These are phyloP conservation scores for Pezicula rhizophila DNA, from an alignment of 2,329 filamentous ascomycete genomes.

Conservation along the genomic window DNA sequence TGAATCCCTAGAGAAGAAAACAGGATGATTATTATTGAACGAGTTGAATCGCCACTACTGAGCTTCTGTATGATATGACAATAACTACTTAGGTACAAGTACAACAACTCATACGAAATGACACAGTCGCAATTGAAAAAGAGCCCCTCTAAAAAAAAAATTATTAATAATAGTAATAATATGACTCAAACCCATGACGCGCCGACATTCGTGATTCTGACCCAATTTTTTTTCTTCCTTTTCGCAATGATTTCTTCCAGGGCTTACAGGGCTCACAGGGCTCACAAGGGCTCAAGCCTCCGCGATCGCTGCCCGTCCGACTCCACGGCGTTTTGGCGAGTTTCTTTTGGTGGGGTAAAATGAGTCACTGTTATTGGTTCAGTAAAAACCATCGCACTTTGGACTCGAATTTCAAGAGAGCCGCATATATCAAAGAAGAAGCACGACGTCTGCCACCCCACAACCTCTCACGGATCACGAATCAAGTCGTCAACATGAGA, in stretches of 20 bases:
- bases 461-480: not conserved
- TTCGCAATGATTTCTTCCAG: not conserved
- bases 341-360: not conserved
- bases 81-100: not conserved
- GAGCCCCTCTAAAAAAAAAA: not conserved
- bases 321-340: too few relatives aligned
- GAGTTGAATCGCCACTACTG: not conserved
- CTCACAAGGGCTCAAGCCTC: too few relatives aligned
- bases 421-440: too few relatives aligned
- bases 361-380: too few relatives aligned
- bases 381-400: too few relatives aligned
- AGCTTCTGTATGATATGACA: not conserved
- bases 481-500: conserved; percentile 65
- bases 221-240: not conserved
- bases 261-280: not conserved
- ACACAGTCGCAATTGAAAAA: not conserved
- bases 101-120: not conserved
- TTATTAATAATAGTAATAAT: not conserved
- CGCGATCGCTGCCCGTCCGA: not conserved
- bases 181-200: too few relatives aligned
- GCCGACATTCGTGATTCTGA: not conserved
- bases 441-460: not conserved
- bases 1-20: too few relatives aligned
- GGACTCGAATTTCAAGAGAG: too few relatives aligned
- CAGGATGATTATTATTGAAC: too few relatives aligned